Percentiles rank a stretch among this genome's conserved stretches.
phyloP scores from a whole-genome alignment of 352 stramenopile genomes.

The Pseudoperonospora humuli region DNA sequence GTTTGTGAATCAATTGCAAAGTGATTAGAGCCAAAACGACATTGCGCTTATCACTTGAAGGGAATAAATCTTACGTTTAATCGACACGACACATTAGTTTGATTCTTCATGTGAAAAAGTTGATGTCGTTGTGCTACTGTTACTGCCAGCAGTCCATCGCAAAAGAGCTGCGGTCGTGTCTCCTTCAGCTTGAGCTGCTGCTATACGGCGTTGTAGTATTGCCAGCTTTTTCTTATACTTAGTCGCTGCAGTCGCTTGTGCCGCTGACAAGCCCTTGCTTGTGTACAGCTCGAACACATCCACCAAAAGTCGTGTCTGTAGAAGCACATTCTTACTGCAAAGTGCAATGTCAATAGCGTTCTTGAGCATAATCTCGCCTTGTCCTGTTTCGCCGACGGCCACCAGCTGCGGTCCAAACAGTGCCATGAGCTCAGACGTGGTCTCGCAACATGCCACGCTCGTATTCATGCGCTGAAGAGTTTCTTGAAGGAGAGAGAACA shows the following conservation, averaged over 20 bases:
- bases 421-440: conserved; percentile 59
- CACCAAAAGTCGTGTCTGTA: conserved; percentile 57
- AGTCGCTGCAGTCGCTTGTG: conserved; percentile 33
- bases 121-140: conserved; percentile 2
- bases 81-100: conserved; percentile 2
- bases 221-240: conserved; percentile 69
- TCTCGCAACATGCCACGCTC: conserved; percentile 47
- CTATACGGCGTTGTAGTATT: conserved; percentile 39
- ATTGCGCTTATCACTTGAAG: background rate
- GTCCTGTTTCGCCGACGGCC: conserved; percentile 25
- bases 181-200: conserved; percentile 33
- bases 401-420: conserved; percentile 54
- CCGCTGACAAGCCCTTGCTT: conserved; percentile 27
- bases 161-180: conserved; percentile 35
- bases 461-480: conserved; percentile 34
- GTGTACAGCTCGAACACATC: conserved; percentile 50
- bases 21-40: background rate
- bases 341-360: conserved; percentile 43
- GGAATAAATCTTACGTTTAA: background rate
- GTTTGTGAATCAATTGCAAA: conserved; percentile 22
- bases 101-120: conserved; percentile 11
- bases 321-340: conserved; percentile 58
- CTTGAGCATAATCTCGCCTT: conserved; percentile 56
- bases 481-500: conserved; percentile 38
- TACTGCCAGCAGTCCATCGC: conserved; percentile 30